Evolutionary conservation across 352 stramenopile genomes (phyloP).

Genomic region (Globisporangium yorkense): DNA sequence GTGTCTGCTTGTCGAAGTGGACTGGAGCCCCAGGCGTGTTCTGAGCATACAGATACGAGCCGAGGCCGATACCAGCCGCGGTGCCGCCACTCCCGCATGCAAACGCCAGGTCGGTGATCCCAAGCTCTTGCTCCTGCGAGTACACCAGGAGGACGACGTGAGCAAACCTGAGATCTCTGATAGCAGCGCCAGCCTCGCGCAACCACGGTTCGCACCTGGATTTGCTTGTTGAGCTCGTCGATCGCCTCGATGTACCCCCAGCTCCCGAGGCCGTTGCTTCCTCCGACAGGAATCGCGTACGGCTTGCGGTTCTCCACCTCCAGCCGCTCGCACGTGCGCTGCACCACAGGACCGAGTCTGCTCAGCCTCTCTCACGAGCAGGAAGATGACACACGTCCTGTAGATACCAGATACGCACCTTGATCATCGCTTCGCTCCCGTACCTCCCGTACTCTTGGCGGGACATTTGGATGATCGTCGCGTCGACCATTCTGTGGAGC

Average conservation of each 20-base stretch:
- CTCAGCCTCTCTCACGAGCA: not conserved
- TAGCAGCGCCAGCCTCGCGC: too few relatives aligned
- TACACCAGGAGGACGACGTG: too few relatives aligned
- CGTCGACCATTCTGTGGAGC: conserved; percentile 49
- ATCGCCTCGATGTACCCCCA: conserved; percentile 93
- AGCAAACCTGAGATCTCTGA: not conserved
- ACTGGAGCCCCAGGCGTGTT: conserved; percentile 11
- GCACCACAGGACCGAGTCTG: not conserved
- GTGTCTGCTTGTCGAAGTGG: conserved; percentile 28
- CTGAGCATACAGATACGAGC: conserved; percentile 60
- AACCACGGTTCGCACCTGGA: conserved; percentile 21
- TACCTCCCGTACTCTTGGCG: conserved; percentile 74
- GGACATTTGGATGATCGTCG: conserved; percentile 76
- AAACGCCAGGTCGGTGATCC: conserved; percentile 79
- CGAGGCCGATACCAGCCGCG: conserved; percentile 66
- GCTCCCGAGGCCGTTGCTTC: conserved; percentile 90
- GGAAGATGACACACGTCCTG: too few relatives aligned
- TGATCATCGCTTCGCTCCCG: conserved; percentile 76
- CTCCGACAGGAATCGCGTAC: conserved; percentile 82
- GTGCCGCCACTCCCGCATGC: conserved; percentile 80
- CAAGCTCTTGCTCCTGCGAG: conserved; percentile 33
- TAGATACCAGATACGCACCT: conserved; percentile 22
- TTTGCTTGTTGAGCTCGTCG: conserved; percentile 82
- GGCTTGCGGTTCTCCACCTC: conserved; percentile 45
- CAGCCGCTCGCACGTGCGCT: conserved; percentile 65